These are phyloP conservation scores for Dactylellina sp. DNA, from an alignment of 2,329 filamentous ascomycete genomes.

Conservation along the genomic window DNA sequence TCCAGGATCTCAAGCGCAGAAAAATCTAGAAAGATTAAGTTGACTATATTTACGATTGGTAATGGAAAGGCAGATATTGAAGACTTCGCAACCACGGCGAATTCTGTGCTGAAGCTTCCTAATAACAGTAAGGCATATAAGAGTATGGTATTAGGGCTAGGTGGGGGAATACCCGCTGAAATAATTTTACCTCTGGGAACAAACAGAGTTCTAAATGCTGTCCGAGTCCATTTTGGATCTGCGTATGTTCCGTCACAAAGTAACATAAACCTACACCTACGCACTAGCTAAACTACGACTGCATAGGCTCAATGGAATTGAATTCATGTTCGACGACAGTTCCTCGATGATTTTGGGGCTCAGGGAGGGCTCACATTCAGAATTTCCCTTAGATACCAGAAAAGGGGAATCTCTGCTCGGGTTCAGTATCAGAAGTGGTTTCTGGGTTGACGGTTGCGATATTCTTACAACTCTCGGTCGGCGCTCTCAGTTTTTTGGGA, in stretches of 20 bases:
- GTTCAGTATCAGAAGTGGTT: constrained; percentile 77
- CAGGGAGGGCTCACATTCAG: constrained; percentile 79
- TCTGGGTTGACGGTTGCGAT: constrained; percentile 87
- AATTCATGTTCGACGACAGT: constrained; percentile 91
- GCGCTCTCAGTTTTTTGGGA: constrained; percentile 86
- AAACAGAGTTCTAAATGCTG: constrained; percentile 34
- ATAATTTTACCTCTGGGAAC: constrained; percentile 79
- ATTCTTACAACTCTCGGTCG: constrained; percentile 90
- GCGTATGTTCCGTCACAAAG: constrained; percentile 21
- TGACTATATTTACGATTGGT: constrained; percentile 81
- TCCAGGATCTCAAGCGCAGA: constrained; percentile 77
- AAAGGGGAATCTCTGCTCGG: constrained; percentile 88
- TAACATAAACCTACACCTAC: background rate
- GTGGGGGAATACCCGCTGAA: constrained; percentile 76
- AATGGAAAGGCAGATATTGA: constrained; percentile 79
- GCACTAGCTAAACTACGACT: constrained; percentile 75
- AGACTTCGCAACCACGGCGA: constrained; percentile 81
- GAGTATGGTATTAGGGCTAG: constrained; percentile 78
- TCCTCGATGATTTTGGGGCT: constrained; percentile 89
- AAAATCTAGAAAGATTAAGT: constrained; percentile 76
- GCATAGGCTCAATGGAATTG: constrained; percentile 76
- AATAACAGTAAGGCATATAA: constrained; percentile 80
- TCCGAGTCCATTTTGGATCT: constrained; percentile 26
- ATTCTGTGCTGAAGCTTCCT: constrained; percentile 78
- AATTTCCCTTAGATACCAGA: constrained; percentile 73